A percentile compares a stretch with the other conserved stretches of the same genome.
Conservation (phyloP, 1,139 yeast species). For the Geotrichum histeridarum region DNA sequence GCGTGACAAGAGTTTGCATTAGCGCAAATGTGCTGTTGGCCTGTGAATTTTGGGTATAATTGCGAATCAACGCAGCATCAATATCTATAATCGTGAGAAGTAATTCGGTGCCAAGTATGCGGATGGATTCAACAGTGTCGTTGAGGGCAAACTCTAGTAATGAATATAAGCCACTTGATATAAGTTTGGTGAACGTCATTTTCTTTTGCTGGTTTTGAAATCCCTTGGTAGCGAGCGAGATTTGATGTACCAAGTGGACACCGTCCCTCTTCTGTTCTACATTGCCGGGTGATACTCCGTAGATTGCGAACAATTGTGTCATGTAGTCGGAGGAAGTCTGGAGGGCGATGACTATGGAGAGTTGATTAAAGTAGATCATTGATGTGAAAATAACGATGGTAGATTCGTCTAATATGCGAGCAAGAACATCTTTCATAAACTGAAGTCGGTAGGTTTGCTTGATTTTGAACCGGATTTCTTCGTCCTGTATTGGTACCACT, state of each 20-base stretch:
- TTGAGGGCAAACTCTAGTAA: slow-evolving; percentile 68
- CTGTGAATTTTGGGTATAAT: slow-evolving; percentile 16
- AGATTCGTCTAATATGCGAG: slow-evolving; percentile 75
- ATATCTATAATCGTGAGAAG: slow-evolving; percentile 79
- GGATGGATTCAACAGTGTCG: slow-evolving; percentile 46
- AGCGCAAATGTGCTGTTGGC: slow-evolving; percentile 9
- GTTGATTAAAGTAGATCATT: slow-evolving; percentile 63
- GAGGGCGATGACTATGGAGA: slow-evolving; percentile 62
- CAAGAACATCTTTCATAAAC: slow-evolving; percentile 78
- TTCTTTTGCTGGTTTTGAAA: slow-evolving; percentile 61
- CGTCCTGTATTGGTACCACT: slow-evolving; percentile 59
- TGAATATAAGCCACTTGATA: slow-evolving; percentile 63
- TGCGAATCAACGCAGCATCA: slow-evolving; percentile 59
- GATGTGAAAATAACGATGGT: slow-evolving; percentile 61
- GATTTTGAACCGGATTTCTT: slow-evolving; percentile 50
- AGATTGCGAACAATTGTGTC: slow-evolving; percentile 53
- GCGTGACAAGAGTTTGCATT: slow-evolving; percentile 48
- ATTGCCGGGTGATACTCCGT: slow-evolving; percentile 32
- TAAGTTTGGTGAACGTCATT: slow-evolving; percentile 58
- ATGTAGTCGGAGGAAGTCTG: slow-evolving; percentile 50
- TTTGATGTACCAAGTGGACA: slow-evolving; percentile 73
- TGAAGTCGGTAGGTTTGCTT: slow-evolving; percentile 71
- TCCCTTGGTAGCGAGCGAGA: slow-evolving; percentile 66
- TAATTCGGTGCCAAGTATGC: slow-evolving; percentile 76
- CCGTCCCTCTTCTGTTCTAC: slow-evolving; percentile 50